These are phyloP conservation scores for Rutstroemia sp. DNA, from an alignment of 2,329 filamentous ascomycete genomes.

Conservation along the genomic window DNA sequence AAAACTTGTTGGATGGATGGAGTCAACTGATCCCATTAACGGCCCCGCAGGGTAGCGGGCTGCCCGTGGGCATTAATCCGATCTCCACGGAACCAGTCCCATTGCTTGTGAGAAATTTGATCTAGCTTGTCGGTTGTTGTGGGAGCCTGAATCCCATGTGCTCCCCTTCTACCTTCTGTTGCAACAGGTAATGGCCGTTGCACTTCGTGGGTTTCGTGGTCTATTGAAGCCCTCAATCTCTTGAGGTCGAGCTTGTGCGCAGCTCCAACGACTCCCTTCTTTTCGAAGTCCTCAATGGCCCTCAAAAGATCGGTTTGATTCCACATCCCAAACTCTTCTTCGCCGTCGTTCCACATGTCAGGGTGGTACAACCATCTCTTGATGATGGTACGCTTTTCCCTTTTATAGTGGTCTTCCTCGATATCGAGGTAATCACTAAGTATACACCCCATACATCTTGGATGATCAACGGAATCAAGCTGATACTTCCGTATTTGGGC, in stretches of 20 bases:
- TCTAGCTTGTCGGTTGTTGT: not conserved
- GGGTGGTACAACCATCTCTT: constrained; percentile 13
- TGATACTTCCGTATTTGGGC: not conserved
- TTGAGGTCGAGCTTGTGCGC: not conserved
- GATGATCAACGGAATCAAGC: not conserved
- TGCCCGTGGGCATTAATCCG: not conserved
- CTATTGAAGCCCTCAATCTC: not conserved
- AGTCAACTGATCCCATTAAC: not conserved
- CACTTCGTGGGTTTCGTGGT: not conserved
- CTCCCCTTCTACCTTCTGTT: not conserved
- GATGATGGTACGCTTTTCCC: constrained; percentile 16
- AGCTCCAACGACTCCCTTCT: not conserved
- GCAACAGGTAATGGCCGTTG: not conserved
- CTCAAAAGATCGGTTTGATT: constrained; percentile 12
- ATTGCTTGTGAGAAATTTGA: not conserved
- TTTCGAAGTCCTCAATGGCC: constrained; percentile 1
- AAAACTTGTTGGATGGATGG: too few relatives aligned
- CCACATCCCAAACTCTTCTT: not conserved
- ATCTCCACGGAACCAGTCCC: not conserved
- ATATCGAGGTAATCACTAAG: constrained; percentile 9
- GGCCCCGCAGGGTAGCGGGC: not conserved
- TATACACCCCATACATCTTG: constrained; percentile 17
- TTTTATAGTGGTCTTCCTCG: constrained; percentile 25
- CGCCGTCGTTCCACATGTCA: not conserved
- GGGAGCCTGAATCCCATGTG: not conserved